Percentiles rank a stretch among this genome's conserved stretches.
Evolutionary conservation across 805 yeast species (phyloP).

Genomic region (Wickerhamomyces xylosicus): DNA sequence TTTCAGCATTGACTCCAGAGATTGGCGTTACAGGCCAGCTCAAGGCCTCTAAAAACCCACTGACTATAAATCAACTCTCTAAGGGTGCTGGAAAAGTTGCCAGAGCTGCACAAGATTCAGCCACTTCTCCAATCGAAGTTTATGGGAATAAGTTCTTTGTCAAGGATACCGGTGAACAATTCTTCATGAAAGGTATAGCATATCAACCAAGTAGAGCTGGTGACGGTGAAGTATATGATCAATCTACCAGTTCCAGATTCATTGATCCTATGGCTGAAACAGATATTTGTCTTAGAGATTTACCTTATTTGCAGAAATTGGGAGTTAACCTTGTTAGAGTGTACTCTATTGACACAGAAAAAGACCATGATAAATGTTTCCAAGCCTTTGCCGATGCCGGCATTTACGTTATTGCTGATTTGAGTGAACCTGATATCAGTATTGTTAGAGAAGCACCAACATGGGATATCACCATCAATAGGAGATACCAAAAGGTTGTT

Average conservation of each 20-base stretch:
- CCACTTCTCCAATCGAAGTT: constrained; percentile 33
- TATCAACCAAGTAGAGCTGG: constrained; percentile 53
- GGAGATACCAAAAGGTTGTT: constrained; percentile 73
- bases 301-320: constrained; percentile 61
- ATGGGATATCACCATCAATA: constrained; percentile 65
- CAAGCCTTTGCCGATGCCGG: constrained; percentile 68
- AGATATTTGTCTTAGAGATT: constrained; percentile 65
- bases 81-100: background rate
- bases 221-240: constrained; percentile 25
- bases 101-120: background rate
- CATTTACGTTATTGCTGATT: constrained; percentile 83
- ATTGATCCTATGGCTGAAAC: constrained; percentile 75
- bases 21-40: background rate
- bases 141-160: constrained; percentile 72
- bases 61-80: background rate
- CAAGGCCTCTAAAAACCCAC: background rate
- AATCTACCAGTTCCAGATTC: constrained; percentile 20
- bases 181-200: constrained; percentile 81
- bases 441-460: constrained; percentile 68
- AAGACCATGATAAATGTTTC: constrained; percentile 75
- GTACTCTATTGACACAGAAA: constrained; percentile 68
- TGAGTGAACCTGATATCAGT: constrained; percentile 76
- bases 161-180: constrained; percentile 64
- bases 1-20: background rate
- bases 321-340: constrained; percentile 77